phyloP scores from a whole-genome alignment of 352 stramenopile genomes.

The Globisporangium emineosum region DNA sequence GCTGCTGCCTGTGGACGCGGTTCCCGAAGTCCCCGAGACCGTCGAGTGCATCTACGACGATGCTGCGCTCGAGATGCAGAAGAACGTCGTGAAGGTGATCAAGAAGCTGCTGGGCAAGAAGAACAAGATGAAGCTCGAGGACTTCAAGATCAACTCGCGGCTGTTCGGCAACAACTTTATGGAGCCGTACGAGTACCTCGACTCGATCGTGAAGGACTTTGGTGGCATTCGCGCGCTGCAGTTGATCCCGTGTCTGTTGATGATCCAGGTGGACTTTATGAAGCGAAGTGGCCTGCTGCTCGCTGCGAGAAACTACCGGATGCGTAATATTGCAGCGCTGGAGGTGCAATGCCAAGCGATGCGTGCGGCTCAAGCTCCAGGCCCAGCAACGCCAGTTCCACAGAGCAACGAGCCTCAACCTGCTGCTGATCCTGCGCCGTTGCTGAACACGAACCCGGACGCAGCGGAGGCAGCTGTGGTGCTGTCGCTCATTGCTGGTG shows the following conservation, averaged over 20 bases:
- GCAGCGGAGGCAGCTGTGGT: neutral
- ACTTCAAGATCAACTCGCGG: conserved; percentile 81
- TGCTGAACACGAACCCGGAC: neutral
- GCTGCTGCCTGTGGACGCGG: conserved; percentile 38
- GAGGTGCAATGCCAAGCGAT: conserved; percentile 27
- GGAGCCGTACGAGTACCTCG: conserved; percentile 62
- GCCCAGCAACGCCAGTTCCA: neutral
- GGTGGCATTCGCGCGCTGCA: conserved; percentile 49
- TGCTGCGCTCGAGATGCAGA: conserved; percentile 63
- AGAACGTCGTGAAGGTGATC: conserved; percentile 63
- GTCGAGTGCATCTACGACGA: conserved; percentile 63
- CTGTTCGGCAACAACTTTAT: conserved; percentile 82
- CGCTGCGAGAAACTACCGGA: conserved; percentile 43
- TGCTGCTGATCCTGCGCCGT: neutral
- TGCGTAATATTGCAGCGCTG: conserved; percentile 40
- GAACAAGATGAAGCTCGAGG: conserved; percentile 51
- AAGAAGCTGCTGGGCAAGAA: conserved; percentile 58
- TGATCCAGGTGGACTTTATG: conserved; percentile 56
- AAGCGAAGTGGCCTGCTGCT: conserved; percentile 57
- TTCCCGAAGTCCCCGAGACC: conserved; percentile 47
- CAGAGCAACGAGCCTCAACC: neutral
- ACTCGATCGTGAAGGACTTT: conserved; percentile 66
- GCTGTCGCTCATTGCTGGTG: neutral
- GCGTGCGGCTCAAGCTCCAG: conserved; percentile 1
- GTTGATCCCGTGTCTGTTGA: conserved; percentile 63